Conservation (phyloP, 768 basidiomycete species). For the Termitomyces sp. region DNA sequence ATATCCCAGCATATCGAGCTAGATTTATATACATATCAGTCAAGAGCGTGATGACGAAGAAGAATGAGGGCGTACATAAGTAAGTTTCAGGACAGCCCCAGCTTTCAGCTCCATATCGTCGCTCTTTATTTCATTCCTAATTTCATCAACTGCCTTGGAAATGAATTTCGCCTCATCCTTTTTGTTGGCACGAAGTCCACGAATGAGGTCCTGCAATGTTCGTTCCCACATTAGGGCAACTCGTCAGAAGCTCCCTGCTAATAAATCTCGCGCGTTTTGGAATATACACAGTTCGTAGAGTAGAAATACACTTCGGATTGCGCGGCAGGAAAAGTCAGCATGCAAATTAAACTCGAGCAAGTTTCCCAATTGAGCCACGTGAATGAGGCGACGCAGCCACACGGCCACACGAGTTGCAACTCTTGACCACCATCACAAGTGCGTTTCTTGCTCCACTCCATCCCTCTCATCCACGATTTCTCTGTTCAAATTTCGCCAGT, state of each 20-base stretch:
- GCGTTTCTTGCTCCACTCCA: neutral
- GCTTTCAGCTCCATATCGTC: slow-evolving; percentile 98
- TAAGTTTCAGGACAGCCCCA: slow-evolving; percentile 90
- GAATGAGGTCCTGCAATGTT: slow-evolving; percentile 90
- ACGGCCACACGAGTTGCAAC: neutral
- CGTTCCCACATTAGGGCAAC: slow-evolving; percentile 80
- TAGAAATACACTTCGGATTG: neutral
- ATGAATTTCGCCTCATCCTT: slow-evolving; percentile 91
- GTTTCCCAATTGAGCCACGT: neutral
- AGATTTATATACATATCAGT: slow-evolving; percentile 10
- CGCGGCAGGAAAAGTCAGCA: neutral
- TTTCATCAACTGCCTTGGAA: slow-evolving; percentile 90
- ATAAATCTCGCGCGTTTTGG: neutral
- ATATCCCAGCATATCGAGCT: slow-evolving; percentile 98
- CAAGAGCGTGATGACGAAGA: neutral
- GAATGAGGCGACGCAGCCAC: neutral
- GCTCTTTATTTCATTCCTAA: slow-evolving; percentile 82
- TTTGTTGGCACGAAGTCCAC: slow-evolving; percentile 94
- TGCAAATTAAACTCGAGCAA: neutral
- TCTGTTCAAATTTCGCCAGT: neutral
- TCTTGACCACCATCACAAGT: neutral
- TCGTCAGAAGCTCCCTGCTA: neutral
- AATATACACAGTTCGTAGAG: neutral
- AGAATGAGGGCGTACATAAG: slow-evolving; percentile 67
- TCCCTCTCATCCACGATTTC: neutral